Evolutionary conservation across 305 asterid genomes (phyloP), one percentile per base, ranked within the genome.

Genomic region (Andrographis paniculata): DNA sequence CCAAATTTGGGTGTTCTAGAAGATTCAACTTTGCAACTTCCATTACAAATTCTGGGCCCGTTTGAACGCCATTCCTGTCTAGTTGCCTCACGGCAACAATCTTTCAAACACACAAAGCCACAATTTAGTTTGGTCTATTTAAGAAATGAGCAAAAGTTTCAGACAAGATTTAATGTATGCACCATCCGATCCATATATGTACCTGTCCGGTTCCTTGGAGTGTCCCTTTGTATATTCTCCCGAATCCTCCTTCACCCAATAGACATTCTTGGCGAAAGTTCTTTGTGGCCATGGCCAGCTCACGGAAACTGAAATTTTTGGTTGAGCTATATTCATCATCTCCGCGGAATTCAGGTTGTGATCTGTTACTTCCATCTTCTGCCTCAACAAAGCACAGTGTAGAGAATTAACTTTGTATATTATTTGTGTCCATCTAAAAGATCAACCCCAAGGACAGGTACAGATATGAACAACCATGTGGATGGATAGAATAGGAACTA

Each of bases 201-300:
- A 87, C 97, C 94, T 84, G 76, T 19, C 91, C 87, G 44, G 65
- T 60, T 13, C 61, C 31, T 42, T 61, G 72, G 64, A 88, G 73
- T 39, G 78, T 82, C 50, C 83, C 97, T 56, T 73, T 82, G 62
- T 77, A 84, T 12, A 88, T 63, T 65, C 78, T 72, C 39, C 97
- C 97, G 30, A 79, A 77, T 64, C 93, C 94, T 36, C 91, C 87
- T 78, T 88, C 97, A 14, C 85, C 79, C 48, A 84, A 30, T 50
- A 88, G 69, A 53, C 76, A 62, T 79, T 88, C 95, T 67, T 72
- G 82, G 20, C 81, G 80, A 56, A 88, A 88, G 58, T 80, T 77
- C 70, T 88, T 88, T 31, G 97, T 85, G 39, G 97, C 95, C 12
- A 63, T 66, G 53, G 94, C 94, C 18, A 88, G 88, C 68, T 88